Evolutionary conservation across 1,284 basidiomycete genomes (phyloP).

Genomic region (Moesziomyces sp.): DNA sequence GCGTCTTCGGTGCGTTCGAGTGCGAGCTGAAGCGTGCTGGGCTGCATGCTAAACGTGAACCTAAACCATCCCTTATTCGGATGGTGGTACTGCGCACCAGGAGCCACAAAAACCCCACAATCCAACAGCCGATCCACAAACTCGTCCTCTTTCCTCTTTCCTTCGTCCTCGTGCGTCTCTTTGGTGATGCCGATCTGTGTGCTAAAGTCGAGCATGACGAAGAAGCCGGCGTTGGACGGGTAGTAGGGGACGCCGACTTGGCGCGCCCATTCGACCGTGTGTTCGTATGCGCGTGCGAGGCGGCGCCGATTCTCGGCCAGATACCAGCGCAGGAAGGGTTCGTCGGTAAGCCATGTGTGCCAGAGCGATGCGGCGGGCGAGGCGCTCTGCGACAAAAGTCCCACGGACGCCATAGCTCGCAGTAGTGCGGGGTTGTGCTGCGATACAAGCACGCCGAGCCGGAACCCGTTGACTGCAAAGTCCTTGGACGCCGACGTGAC

Average conservation of each 20-base stretch:
- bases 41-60: conserved; percentile 50
- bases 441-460: conserved; percentile 49
- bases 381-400: conserved; percentile 35
- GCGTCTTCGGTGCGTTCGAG: conserved; percentile 38
- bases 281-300: conserved; percentile 27
- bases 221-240: conserved; percentile 50
- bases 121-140: conserved; percentile 37
- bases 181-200: conserved; percentile 5
- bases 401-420: conserved; percentile 32
- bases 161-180: not conserved
- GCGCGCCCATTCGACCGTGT: conserved; percentile 24
- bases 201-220: conserved; percentile 46
- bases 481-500: conserved; percentile 57
- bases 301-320: conserved; percentile 48
- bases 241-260: conserved; percentile 41
- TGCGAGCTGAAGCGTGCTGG: conserved; percentile 39
- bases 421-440: conserved; percentile 50
- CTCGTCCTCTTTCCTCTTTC: conserved; percentile 20
- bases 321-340: conserved; percentile 46
- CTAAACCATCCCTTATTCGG: conserved; percentile 48
- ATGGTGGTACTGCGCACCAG: conserved; percentile 55
- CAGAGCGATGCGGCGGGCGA: conserved; percentile 42
- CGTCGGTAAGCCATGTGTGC: conserved; percentile 40
- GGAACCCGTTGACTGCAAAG: conserved; percentile 59
- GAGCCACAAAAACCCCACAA: conserved; percentile 38